Base-by-base conservation (phyloP, 2,329 filamentous ascomycete genomes). In the Coccinonectria pachysandricola region DNA sequence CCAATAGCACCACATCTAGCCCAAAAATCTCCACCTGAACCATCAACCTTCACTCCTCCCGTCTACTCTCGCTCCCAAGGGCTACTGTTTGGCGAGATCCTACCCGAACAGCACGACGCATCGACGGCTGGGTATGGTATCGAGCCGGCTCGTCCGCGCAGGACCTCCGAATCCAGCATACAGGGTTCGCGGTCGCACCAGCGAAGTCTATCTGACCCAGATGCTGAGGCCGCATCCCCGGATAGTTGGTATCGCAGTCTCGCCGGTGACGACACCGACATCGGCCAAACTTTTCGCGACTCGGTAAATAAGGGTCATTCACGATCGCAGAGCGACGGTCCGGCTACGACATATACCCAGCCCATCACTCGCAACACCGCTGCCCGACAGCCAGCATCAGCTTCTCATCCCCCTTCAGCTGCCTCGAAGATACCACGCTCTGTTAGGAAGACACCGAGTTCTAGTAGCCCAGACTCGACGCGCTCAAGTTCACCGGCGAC, bases 71-170 rank as follows among this genome's bases (percentile, higher is more conserved):
- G 52, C 35, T 40, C 59, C 24, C 62, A 64, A 28, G 66, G 66
- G 35, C 69, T 82, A 18, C 57, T 87, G 12, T 88, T 88, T 56
- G 82, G 82, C 19, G 83, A 87, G 52, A 68, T 87, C 39, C 57
- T 75, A 15, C 66, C 72, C n/a, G 62, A 72, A 19, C 64, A 72
- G 39, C 63, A 62, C 42, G 62, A 70, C 39, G 47, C 62, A 14
- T 53, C 61, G 12, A 57, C 65, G 24, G 58, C 63, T 26, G 75
- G 72, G 5, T 75, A 73, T 55, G 77, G 76, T 26, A 79, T 80
- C 37, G 60, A 68, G 33, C 46, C 40, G 25, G 45, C 59, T 25
- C 58, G 66, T 26, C 60, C 64, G 33, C 63, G 78, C 36, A 68
- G 78, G 52, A 77, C 76, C 12, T 83, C 80, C 21, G 82, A 87